Base-by-base conservation (phyloP, 805 yeast species). In the Wickerhamia fluorescens region DNA sequence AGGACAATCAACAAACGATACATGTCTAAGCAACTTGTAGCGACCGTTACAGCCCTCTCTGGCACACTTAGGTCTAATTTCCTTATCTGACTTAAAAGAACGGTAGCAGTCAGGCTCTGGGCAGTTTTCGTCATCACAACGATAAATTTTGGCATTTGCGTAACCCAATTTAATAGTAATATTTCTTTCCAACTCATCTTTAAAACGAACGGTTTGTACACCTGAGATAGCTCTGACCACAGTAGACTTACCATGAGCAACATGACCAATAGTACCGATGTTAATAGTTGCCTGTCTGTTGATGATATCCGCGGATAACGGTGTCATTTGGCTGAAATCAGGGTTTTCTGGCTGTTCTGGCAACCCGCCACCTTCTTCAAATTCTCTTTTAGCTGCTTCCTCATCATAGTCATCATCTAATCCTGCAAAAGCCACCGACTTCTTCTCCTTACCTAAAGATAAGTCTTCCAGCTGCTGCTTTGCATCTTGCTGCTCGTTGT, bases 271-370 rank as follows among this genome's bases (percentile, higher is more conserved):
- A 35, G 95, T 86, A 62, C 99, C 99, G 53, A 92, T 92, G 61
- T 92, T 92, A 56, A 92, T 86, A 28, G 99, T 92, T 38, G 99
- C 99, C 68, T 92, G 99, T 73, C 98, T 83, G 60, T 84, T 85
- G 64, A 92, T 92, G 54, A 92, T 94, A 52, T 88, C 98, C 31
- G 95, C 92, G 6, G 94, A 80, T 38, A 85, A 66, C 19, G 98
- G 96, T 27, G 89, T 84, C 62, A 92, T 64, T 42, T 64, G 53
- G 23, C 81, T 42, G 49, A 89, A 81, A 53, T 88, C 96, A 34
- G 94, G 94, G 61, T 84, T 68, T 22, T 71, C 80, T 34, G 96
- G 95, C 63, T 92, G 98, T 56, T 83, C 95, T 31, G 98, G 98
- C 35, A 92, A 73, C 30, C 98, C 98, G 35, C 97, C 97, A 57